Percentiles rank a stretch among this genome's conserved stretches.
phyloP scores from a whole-genome alignment of 2,329 filamentous ascomycete species.

The Arthrobotrys musiformis region DNA sequence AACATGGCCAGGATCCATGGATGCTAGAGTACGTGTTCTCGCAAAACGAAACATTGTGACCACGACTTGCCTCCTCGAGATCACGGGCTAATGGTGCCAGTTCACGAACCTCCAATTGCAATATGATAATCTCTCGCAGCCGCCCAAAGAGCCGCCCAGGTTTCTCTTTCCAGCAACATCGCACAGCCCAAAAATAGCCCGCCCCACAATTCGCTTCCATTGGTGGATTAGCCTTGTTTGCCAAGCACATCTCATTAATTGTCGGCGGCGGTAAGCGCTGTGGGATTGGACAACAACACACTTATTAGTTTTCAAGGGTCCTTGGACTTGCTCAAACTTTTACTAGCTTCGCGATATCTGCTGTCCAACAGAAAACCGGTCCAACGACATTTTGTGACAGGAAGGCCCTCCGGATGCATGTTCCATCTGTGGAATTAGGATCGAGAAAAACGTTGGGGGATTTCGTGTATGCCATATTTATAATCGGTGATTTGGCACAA shows the following conservation, averaged over 20 bases:
- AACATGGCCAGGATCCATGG: too few relatives aligned
- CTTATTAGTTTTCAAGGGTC: background rate
- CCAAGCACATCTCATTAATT: conserved; percentile 17
- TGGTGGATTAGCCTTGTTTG: conserved; percentile 7
- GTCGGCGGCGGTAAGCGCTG: conserved; percentile 21
- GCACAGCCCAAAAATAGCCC: conserved; percentile 39
- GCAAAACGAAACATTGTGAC: conserved; percentile 5
- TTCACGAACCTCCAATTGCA: too few relatives aligned
- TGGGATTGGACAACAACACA: conserved; percentile 24
- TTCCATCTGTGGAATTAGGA: background rate
- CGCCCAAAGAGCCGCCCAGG: conserved; percentile 39
- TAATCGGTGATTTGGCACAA: background rate
- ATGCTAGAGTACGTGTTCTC: too few relatives aligned
- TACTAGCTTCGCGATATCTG: background rate
- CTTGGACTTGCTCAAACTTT: background rate
- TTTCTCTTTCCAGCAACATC: conserved; percentile 6
- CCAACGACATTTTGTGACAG: conserved; percentile 20
- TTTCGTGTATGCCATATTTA: background rate
- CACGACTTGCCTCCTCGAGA: background rate
- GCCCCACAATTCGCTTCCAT: conserved; percentile 23
- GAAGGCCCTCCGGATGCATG: conserved; percentile 1
- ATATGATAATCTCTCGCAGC: conserved; percentile 27
- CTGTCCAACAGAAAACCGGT: conserved; percentile 42
- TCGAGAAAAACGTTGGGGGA: conserved; percentile 5
- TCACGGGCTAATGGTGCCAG: conserved; percentile 8